These are phyloP conservation scores for Notholithocarpus densiflorus DNA, from an alignment of 306 rosid genomes.

Conservation along the genomic window DNA sequence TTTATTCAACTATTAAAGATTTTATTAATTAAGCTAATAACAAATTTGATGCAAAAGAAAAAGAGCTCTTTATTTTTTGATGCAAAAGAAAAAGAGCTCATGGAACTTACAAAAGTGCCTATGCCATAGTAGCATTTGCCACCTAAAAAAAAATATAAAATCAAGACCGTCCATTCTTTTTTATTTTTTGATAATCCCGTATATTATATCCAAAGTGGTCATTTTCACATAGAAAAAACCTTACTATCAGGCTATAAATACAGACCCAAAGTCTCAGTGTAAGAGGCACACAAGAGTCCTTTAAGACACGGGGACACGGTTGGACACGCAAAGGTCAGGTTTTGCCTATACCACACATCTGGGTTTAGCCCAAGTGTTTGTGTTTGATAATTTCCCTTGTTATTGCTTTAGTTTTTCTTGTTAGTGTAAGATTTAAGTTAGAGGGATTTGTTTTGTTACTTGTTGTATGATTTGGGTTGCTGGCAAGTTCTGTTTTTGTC, in stretches of 20 bases:
- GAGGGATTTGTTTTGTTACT: too few species aligned
- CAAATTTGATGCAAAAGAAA: background rate
- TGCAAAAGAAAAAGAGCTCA: background rate
- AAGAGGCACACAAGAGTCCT: background rate
- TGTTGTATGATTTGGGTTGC: too few species aligned
- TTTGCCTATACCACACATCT: background rate
- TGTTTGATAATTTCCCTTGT: background rate
- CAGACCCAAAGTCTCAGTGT: background rate
- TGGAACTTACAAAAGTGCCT: background rate
- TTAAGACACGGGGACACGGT: background rate
- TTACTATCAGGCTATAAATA: background rate
- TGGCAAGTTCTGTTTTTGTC: too few species aligned
- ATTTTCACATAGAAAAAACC: too few species aligned
- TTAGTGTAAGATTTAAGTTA: too few species aligned
- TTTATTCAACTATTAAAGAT: too few species aligned
- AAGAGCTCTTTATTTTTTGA: background rate
- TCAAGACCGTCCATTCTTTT: background rate
- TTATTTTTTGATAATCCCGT: too few species aligned
- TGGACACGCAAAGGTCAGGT: background rate
- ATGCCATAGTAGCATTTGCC: background rate
- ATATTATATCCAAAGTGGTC: background rate
- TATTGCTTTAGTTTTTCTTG: background rate
- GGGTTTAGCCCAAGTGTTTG: background rate
- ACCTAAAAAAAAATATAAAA: background rate
- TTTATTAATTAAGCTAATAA: fast-evolving